Percentiles rank a stretch among this genome's conserved stretches.
Evolutionary conservation across 2,329 filamentous ascomycete species (phyloP).

Genomic region (Gliomastix tumulicola): DNA sequence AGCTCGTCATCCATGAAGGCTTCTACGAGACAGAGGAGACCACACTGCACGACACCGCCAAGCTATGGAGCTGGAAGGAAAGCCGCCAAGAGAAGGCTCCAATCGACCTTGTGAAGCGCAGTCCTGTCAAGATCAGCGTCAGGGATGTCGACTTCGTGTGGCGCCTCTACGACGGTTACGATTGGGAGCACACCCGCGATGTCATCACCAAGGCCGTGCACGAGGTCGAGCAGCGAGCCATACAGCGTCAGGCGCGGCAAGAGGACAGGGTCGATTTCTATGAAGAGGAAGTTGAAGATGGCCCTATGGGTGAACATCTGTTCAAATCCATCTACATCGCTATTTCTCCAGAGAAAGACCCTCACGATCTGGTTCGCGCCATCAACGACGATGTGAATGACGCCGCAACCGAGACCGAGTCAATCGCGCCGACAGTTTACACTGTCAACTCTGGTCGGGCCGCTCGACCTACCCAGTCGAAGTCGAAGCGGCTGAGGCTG

Average conservation of each 20-base stretch:
- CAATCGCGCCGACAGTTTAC: constrained; percentile 69
- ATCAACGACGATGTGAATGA: constrained; percentile 91
- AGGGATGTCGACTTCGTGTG: constrained; percentile 91
- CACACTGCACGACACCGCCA: constrained; percentile 53
- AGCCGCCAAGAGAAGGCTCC: constrained; percentile 68
- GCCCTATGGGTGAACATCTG: constrained; percentile 85
- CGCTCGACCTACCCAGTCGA: constrained; percentile 30
- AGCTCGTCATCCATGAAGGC: constrained; percentile 69
- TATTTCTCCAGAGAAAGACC: constrained; percentile 79
- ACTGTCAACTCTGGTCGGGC: constrained; percentile 50
- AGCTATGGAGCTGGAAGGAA: constrained; percentile 71
- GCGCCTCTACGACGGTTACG: constrained; percentile 97
- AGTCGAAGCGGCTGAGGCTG: constrained; percentile 61
- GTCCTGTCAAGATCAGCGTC: constrained; percentile 70
- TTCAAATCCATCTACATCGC: constrained; percentile 99
- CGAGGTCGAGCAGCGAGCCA: constrained; percentile 75
- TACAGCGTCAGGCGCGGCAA: constrained; percentile 59
- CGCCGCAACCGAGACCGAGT: constrained; percentile 80
- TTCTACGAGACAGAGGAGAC: constrained; percentile 59
- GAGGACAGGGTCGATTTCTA: constrained; percentile 39
- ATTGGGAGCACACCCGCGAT: constrained; percentile 85
- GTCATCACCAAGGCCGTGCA: constrained; percentile 83
- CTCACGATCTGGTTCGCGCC: constrained; percentile 69
- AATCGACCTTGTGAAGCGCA: constrained; percentile 51
- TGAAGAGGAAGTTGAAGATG: constrained; percentile 71